A percentile compares a stretch with the other conserved stretches of the same genome.
phyloP scores from a whole-genome alignment of 192 early-diverging fungal species.

The Backusella sp. region DNA sequence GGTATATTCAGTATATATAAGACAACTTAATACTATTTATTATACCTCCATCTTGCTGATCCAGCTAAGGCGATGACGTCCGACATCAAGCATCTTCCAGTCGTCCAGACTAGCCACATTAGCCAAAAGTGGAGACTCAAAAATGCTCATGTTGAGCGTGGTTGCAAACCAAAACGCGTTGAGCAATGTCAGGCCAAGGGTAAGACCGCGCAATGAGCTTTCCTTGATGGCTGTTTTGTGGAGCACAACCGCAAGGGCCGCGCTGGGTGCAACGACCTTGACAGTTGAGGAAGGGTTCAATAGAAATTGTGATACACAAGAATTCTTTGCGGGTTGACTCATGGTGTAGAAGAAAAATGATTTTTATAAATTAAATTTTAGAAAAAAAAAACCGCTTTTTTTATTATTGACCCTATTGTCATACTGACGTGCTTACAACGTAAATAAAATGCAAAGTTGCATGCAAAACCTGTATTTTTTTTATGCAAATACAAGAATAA shows the following conservation, averaged over 20 bases:
- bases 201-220: slow-evolving; percentile 22
- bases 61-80: slow-evolving; percentile 25
- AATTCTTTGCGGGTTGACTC: neutral
- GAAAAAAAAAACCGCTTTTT: neutral
- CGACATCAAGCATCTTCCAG: slow-evolving; percentile 9
- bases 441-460: neutral
- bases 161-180: slow-evolving; percentile 29
- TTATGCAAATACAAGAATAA: neutral
- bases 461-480: too few species aligned
- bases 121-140: slow-evolving; percentile 23
- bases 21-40: neutral
- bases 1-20: too few species aligned
- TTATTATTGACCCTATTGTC: neutral
- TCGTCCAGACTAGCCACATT: slow-evolving; percentile 8
- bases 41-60: slow-evolving; percentile 34
- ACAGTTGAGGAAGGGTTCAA: slow-evolving; percentile 27
- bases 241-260: slow-evolving; percentile 17
- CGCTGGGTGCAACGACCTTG: slow-evolving; percentile 15
- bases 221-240: slow-evolving; percentile 19
- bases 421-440: neutral
- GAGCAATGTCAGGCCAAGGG: slow-evolving; percentile 18
- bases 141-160: slow-evolving; percentile 22
- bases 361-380: neutral
- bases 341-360: neutral
- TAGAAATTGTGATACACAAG: slow-evolving; percentile 17